Conservation (phyloP, 2,329 filamentous ascomycete species). For the Fusarium metavorans region DNA sequence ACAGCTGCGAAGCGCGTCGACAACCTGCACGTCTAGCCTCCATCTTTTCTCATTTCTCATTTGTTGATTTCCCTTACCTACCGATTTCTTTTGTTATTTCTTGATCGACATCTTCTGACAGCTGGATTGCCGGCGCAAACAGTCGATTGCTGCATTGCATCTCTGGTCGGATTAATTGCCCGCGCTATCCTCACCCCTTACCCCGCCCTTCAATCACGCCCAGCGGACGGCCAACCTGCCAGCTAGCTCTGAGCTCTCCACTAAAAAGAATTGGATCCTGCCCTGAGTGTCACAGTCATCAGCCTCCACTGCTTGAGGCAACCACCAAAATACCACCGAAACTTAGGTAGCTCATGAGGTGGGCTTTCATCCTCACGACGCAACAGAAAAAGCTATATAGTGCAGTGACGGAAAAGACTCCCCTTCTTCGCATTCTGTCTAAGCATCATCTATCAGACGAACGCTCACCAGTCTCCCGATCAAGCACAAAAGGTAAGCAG, state of each 20-base stretch:
- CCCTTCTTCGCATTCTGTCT: neutral
- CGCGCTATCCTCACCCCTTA: slow-evolving; percentile 40
- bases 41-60: neutral
- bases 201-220: slow-evolving; percentile 42
- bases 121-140: neutral
- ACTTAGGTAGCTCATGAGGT: neutral
- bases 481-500: neutral
- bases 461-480: neutral
- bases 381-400: neutral
- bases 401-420: neutral
- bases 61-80: neutral
- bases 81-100: neutral
- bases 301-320: neutral
- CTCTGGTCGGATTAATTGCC: slow-evolving; percentile 32
- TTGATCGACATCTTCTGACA: neutral
- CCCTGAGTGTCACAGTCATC: slow-evolving; percentile 6
- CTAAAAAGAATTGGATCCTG: slow-evolving; percentile 24
- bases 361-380: slow-evolving; percentile 24
- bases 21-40: neutral
- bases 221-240: neutral
- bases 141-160: neutral
- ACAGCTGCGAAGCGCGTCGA: slow-evolving; percentile 17
- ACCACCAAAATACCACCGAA: slow-evolving; percentile 9
- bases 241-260: slow-evolving; percentile 16
- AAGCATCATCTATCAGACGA: neutral